These are phyloP conservation scores for Hypoxylon cercidicola DNA, from an alignment of 495 filamentous ascomycete genomes.

Conservation along the genomic window DNA sequence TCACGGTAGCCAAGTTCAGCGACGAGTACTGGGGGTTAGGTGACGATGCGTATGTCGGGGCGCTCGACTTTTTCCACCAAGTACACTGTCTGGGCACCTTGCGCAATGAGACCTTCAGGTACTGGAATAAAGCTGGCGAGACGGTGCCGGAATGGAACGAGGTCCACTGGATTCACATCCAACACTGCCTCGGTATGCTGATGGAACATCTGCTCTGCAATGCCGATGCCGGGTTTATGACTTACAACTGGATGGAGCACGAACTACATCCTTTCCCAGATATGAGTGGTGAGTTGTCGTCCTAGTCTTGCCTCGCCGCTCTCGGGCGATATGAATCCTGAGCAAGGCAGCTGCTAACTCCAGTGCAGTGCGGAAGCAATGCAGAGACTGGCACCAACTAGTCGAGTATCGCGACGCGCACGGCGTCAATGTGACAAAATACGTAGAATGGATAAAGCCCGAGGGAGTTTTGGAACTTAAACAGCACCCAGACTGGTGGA, in stretches of 20 bases:
- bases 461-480: constrained; percentile 17
- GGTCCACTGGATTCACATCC: constrained; percentile 32
- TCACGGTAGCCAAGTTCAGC: constrained; percentile 42
- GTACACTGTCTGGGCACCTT: constrained; percentile 46
- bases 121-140: constrained; percentile 16
- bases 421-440: constrained; percentile 13
- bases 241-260: constrained; percentile 32
- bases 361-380: constrained; percentile 14
- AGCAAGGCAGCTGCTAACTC: constrained; percentile 5
- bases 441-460: constrained; percentile 20
- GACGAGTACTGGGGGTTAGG: constrained; percentile 46
- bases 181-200: constrained; percentile 35
- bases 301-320: neutral
- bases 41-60: constrained; percentile 48
- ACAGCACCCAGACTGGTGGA: constrained; percentile 27
- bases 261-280: constrained; percentile 23
- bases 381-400: constrained; percentile 22
- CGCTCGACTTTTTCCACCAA: constrained; percentile 46
- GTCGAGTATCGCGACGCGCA: constrained; percentile 19
- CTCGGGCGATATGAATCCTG: too few species aligned
- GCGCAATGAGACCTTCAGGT: constrained; percentile 33
- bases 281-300: constrained; percentile 26
- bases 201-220: constrained; percentile 34
- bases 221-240: constrained; percentile 28
- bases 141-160: constrained; percentile 27